Conservation (phyloP, 176 grass and related monocot species). For the Microstegium vimineum region DNA sequence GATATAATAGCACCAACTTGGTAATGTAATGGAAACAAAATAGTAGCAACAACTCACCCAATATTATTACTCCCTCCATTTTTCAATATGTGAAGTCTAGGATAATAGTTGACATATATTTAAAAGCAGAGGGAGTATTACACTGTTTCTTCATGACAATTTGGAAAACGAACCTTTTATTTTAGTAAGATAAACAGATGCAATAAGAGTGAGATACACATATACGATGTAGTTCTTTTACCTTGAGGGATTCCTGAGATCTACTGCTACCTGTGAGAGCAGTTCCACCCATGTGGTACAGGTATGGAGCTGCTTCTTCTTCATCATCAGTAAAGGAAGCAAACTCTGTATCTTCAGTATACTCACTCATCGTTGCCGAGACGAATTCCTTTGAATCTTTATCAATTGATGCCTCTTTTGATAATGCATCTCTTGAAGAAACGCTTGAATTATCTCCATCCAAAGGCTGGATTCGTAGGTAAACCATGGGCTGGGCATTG, state of each 20-base stretch:
- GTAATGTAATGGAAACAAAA: background rate
- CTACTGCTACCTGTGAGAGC: slow-evolving; percentile 24
- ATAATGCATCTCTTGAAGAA: slow-evolving; percentile 48
- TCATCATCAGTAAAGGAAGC: slow-evolving; percentile 90
- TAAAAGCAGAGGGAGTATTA: background rate
- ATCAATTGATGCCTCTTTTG: slow-evolving; percentile 52
- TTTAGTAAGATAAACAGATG: background rate
- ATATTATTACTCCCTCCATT: background rate
- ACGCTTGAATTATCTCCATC: slow-evolving; percentile 45
- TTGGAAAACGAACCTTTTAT: background rate
- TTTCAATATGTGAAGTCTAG: background rate
- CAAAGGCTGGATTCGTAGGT: slow-evolving; percentile 67
- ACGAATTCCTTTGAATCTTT: slow-evolving; percentile 65
- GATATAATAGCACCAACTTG: background rate
- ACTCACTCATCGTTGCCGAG: slow-evolving; percentile 54
- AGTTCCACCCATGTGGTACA: slow-evolving; percentile 35
- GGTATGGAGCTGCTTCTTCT: slow-evolving; percentile 40
- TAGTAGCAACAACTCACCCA: background rate
- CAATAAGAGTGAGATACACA: background rate
- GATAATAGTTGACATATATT: background rate
- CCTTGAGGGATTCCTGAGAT: slow-evolving; percentile 47
- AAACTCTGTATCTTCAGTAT: slow-evolving; percentile 80
- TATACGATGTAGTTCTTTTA: slow-evolving; percentile 21
- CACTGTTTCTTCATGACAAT: background rate
- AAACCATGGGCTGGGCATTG: slow-evolving; percentile 59